Evolutionary conservation across 371 early-diverging fungal species (phyloP).

Genomic region (Gilbertella persicaria): DNA sequence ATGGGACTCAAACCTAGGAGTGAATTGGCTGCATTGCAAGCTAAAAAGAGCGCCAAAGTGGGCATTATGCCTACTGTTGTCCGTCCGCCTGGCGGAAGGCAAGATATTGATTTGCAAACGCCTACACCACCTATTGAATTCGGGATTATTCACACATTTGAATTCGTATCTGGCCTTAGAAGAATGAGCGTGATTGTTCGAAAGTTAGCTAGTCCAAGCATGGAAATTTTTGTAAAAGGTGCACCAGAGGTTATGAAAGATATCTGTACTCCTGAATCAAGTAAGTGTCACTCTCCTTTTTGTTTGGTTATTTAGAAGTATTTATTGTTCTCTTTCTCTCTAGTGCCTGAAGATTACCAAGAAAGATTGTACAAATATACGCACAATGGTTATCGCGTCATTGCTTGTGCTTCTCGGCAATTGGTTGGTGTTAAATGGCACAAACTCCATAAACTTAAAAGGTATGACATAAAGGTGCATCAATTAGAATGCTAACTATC

Average conservation of each 20-base stretch:
- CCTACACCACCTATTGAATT: slow-evolving; percentile 67
- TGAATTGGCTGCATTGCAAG: slow-evolving; percentile 33
- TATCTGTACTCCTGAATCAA: slow-evolving; percentile 77
- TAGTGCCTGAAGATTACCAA: slow-evolving; percentile 85
- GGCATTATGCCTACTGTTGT: slow-evolving; percentile 84
- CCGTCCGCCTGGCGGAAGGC: slow-evolving; percentile 75
- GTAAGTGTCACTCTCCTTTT: slow-evolving; percentile 26
- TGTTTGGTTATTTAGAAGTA: slow-evolving; percentile 14
- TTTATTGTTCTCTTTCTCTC: slow-evolving; percentile 1
- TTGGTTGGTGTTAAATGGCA: slow-evolving; percentile 74
- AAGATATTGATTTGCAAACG: slow-evolving; percentile 33
- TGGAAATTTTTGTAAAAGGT: slow-evolving; percentile 95
- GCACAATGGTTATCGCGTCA: slow-evolving; percentile 94
- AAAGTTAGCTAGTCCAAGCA: slow-evolving; percentile 62
- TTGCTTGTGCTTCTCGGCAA: slow-evolving; percentile 86
- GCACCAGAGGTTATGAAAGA: slow-evolving; percentile 94
- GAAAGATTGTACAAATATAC: slow-evolving; percentile 81
- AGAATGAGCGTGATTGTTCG: slow-evolving; percentile 96
- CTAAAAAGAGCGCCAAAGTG: slow-evolving; percentile 44
- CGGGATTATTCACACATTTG: slow-evolving; percentile 92
- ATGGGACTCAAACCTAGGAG: slow-evolving; percentile 40
- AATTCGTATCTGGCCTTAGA: slow-evolving; percentile 91
- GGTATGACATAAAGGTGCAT: slow-evolving; percentile 24
- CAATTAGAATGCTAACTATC: background rate
- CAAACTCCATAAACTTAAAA: slow-evolving; percentile 76